Evolutionary conservation across 2,329 filamentous ascomycete genomes (phyloP).

Genomic region (Alternaria infectoria): DNA sequence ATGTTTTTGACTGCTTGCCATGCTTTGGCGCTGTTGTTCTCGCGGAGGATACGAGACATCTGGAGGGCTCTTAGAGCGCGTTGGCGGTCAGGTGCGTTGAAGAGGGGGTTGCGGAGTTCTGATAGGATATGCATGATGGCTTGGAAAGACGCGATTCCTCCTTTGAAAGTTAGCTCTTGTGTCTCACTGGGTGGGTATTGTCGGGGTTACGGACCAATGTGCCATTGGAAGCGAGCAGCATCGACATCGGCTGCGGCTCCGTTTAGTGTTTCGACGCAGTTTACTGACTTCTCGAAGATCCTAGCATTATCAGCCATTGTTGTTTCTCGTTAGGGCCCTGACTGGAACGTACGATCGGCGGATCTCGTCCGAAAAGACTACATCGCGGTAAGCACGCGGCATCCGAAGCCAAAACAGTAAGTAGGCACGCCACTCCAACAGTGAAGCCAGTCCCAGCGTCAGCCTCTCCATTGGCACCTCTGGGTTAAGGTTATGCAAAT

Average conservation of each 20-base stretch:
- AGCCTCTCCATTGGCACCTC: slow-evolving; percentile 42
- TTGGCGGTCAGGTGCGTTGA: slow-evolving; percentile 43
- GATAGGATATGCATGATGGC: slow-evolving; percentile 49
- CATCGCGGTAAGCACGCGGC: slow-evolving; percentile 45
- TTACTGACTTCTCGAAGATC: slow-evolving; percentile 49
- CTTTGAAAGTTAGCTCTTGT: slow-evolving; percentile 21
- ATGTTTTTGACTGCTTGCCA: slow-evolving; percentile 48
- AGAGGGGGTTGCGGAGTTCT: slow-evolving; percentile 47
- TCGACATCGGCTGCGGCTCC: slow-evolving; percentile 43
- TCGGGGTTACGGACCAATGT: slow-evolving; percentile 36
- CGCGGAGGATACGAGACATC: slow-evolving; percentile 39
- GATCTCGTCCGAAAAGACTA: slow-evolving; percentile 45
- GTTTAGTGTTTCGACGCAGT: slow-evolving; percentile 47
- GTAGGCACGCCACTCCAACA: slow-evolving; percentile 48
- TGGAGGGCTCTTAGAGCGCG: slow-evolving; percentile 44
- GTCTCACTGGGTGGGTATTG: not conserved
- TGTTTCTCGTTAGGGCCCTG: not conserved
- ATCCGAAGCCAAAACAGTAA: slow-evolving; percentile 49
- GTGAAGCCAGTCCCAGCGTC: slow-evolving; percentile 36
- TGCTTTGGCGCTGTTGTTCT: slow-evolving; percentile 44
- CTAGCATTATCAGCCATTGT: slow-evolving; percentile 20
- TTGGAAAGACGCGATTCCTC: slow-evolving; percentile 44
- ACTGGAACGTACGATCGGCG: slow-evolving; percentile 39
- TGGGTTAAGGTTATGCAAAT: slow-evolving; percentile 39
- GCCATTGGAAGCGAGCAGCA: slow-evolving; percentile 48